phyloP scores from a whole-genome alignment of 1,284 basidiomycete genomes.

The Heliocybe sulcata region DNA sequence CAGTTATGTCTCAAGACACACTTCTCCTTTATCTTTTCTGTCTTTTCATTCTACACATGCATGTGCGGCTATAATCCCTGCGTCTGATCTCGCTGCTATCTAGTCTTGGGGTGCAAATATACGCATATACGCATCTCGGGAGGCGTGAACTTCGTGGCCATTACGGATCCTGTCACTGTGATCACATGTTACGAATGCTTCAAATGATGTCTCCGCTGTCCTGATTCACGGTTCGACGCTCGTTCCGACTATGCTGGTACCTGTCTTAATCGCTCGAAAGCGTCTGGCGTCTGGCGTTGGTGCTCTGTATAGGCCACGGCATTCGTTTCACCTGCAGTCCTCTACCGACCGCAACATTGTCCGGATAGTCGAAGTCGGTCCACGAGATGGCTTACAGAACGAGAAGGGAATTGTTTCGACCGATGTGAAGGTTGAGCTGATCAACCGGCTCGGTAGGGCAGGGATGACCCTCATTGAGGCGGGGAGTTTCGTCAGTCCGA shows the following conservation, averaged over 20 bases:
- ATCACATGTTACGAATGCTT: no score
- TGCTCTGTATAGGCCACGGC: neutral
- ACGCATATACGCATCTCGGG: no score
- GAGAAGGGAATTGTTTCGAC: constrained; percentile 73
- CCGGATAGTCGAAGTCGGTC: constrained; percentile 87
- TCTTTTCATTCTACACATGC: neutral
- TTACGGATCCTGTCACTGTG: no score
- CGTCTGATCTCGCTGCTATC: no score
- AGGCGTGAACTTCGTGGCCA: no score
- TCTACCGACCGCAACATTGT: constrained; percentile 28
- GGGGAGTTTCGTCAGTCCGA: constrained; percentile 89
- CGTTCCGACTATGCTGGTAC: neutral
- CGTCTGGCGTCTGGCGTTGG: neutral
- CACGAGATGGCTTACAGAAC: constrained; percentile 92
- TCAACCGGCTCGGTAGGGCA: constrained; percentile 66
- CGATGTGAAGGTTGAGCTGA: constrained; percentile 74
- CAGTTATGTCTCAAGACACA: neutral
- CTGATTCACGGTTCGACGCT: no score
- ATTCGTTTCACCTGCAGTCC: neutral
- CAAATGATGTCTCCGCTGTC: no score
- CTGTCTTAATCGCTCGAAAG: neutral
- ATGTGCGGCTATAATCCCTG: neutral
- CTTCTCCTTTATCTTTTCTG: neutral
- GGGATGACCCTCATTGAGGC: constrained; percentile 78
- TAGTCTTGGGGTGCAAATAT: neutral